phyloP scores from a whole-genome alignment of 306 rosid genomes.

The Lagenaria siceraria region DNA sequence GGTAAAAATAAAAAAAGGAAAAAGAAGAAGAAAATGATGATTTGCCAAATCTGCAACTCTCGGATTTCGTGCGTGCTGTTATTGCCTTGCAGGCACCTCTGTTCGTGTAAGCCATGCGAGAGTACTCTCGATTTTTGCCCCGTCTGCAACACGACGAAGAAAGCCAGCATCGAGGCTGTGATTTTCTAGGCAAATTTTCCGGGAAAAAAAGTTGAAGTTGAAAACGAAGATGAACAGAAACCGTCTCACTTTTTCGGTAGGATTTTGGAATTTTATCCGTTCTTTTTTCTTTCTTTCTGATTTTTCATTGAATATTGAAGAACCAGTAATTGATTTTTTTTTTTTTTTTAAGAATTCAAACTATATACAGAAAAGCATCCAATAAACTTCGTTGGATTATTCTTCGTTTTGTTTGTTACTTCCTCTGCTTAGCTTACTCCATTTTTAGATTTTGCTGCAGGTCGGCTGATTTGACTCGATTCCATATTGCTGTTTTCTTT shows the following conservation, averaged over 20 bases:
- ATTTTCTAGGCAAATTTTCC: slow-evolving; percentile 38
- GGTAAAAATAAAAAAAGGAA: slow-evolving; percentile 1
- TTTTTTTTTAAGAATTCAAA: not conserved
- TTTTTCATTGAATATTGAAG: not conserved
- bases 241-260: not conserved
- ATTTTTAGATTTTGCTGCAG: not conserved
- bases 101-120: slow-evolving; percentile 60
- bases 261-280: not conserved
- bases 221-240: not conserved
- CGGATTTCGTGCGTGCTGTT: slow-evolving; percentile 32
- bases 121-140: slow-evolving; percentile 50
- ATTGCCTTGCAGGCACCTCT: slow-evolving; percentile 76
- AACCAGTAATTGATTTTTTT: not conserved
- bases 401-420: not conserved
- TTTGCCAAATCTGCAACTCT: slow-evolving; percentile 42
- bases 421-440: not conserved
- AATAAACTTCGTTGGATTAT: not conserved
- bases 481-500: not conserved
- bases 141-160: slow-evolving; percentile 45
- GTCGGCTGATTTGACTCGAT: not conserved
- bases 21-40: not conserved
- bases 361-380: not conserved
- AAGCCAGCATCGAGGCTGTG: slow-evolving; percentile 48
- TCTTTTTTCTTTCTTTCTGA: not conserved
- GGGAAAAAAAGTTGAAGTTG: slow-evolving; percentile 9